These are phyloP conservation scores for Debaryomyces coudertii DNA, from an alignment of 1,139 yeast genomes.

Conservation along the genomic window DNA sequence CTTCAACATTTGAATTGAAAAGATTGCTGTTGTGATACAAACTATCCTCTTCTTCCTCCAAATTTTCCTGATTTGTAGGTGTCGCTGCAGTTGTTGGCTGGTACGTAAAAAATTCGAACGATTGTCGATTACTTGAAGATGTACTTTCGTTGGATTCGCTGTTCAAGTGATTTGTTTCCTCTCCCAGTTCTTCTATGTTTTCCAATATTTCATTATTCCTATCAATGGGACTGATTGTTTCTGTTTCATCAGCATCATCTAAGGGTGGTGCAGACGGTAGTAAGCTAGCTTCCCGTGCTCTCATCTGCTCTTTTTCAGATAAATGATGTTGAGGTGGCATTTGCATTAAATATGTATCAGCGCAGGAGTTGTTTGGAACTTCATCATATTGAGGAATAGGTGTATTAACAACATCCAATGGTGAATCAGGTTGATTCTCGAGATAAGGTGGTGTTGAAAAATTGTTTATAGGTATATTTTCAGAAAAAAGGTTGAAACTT, in stretches of 20 bases:
- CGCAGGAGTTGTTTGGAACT: constrained; percentile 30
- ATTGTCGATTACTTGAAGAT: constrained; percentile 9
- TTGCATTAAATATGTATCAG: constrained; percentile 17
- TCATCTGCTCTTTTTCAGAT: constrained; percentile 58
- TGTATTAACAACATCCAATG: constrained; percentile 1
- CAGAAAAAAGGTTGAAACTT: constrained; percentile 20
- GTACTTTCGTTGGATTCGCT: background rate
- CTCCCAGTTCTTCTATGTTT: constrained; percentile 10
- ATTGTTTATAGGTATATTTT: constrained; percentile 17
- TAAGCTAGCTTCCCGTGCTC: constrained; percentile 56
- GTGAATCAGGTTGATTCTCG: constrained; percentile 11
- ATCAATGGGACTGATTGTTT: constrained; percentile 8
- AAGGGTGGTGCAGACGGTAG: constrained; percentile 64
- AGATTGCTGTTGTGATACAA: constrained; percentile 8
- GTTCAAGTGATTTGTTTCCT: background rate
- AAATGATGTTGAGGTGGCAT: constrained; percentile 25
- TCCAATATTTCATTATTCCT: constrained; percentile 5
- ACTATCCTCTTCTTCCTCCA: constrained; percentile 17
- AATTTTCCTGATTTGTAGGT: constrained; percentile 11
- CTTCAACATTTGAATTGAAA: constrained; percentile 21
- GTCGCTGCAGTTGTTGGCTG: constrained; percentile 13
- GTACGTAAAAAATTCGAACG: constrained; percentile 21
- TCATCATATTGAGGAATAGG: constrained; percentile 11
- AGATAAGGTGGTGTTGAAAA: constrained; percentile 26
- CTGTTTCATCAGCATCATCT: constrained; percentile 26